These are phyloP conservation scores for Monilinia fructicola DNA, from an alignment of 2,329 filamentous ascomycete species.

Conservation along the genomic window DNA sequence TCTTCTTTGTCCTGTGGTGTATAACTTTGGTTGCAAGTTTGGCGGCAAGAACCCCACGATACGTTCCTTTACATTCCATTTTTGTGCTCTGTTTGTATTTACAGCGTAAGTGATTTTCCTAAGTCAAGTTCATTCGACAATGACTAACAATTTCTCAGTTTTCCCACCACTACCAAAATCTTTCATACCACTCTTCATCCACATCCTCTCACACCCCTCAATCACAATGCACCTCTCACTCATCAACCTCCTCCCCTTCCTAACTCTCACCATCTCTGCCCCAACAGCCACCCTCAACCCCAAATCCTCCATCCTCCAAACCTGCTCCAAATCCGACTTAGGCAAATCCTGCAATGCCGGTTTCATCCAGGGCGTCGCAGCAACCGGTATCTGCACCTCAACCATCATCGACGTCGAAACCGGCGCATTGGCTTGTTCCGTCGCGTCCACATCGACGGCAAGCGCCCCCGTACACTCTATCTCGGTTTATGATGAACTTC, in stretches of 20 bases:
- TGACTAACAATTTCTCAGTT: not conserved
- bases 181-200: not conserved
- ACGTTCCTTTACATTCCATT: not conserved
- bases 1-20: too few species aligned
- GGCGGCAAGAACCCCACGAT: constrained; percentile 5
- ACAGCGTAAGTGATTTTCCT: not conserved
- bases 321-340: not conserved
- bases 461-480: not conserved
- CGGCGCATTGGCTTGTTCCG: not conserved
- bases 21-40: not conserved
- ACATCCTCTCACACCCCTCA: not conserved
- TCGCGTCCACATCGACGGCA: not conserved
- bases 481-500: not conserved
- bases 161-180: not conserved
- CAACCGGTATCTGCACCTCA: not conserved
- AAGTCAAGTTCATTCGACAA: not conserved
- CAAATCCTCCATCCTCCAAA: not conserved
- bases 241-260: not conserved
- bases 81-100: not conserved
- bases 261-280: not conserved
- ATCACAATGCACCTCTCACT: not conserved
- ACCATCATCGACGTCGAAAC: not conserved
- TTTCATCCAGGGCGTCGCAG: constrained; percentile 1
- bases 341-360: constrained; percentile 2
- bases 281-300: not conserved